Base-by-base conservation (phyloP, 2,329 filamentous ascomycete species). In the Clonostachys chloroleuca region DNA sequence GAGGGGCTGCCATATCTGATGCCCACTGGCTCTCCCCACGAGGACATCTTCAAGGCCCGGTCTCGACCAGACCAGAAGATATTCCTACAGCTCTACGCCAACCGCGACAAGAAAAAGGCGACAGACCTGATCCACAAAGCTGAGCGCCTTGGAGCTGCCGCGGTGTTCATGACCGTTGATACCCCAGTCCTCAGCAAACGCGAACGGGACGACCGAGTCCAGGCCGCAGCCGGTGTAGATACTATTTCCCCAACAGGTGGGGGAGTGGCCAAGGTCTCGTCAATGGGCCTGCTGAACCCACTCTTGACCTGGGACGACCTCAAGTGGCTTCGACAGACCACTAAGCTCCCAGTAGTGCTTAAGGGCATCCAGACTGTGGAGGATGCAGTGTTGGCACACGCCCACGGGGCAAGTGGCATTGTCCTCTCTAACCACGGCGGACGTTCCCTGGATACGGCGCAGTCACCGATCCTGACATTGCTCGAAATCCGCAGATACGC, bases 111-210 rank as follows among this genome's bases (percentile, higher is more conserved):
- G 6, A 48, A 59, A 33, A 70, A 86, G 62, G 59, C 54, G 6
- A 50, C 56, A 45, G 24, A 30, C 24, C 24, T 30, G 24, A 30
- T 30, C 35, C 45, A 43, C 10, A 55, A 52, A 0, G 37, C 57
- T 24, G 52, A 50, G 2, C 50, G 90, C 73, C 90, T 82, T 59
- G 83, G 89, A 57, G 77, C 79, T 2, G 87, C 90, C 74, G 69
- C 91, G 36, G 75, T 75, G 20, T 89, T 80, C 16, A 44, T 83
- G 5, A 84, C 80, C 0, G 70, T 83, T 5, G 80, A 84, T 57
- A 72, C 77, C 1, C 78, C 80, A 0, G 70, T 81, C 9, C 68
- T 75, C 1, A 79, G 80, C 1, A 83, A 83, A 58, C 64, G 77
- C 34, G 72, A 75, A 52, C 68, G 66, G 5, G 65, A 72, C 48